These are phyloP conservation scores for Talaromyces sp. DNA, from an alignment of 2,329 filamentous ascomycete species.

Conservation along the genomic window DNA sequence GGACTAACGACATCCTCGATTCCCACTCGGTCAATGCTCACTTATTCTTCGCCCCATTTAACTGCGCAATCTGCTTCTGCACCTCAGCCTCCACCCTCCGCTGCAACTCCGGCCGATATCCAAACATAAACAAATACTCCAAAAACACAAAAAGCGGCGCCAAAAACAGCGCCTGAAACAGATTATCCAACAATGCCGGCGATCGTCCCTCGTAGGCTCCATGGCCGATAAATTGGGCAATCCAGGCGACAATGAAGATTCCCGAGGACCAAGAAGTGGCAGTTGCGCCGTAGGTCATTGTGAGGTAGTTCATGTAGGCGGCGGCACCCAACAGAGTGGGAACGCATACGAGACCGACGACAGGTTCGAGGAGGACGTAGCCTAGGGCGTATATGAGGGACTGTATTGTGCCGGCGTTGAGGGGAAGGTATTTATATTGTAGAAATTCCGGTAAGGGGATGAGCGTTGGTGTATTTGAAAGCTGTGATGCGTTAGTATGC, in stretches of 20 bases:
- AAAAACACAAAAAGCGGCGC: constrained; percentile 98
- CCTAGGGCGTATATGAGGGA: constrained; percentile 67
- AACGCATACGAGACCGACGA: constrained; percentile 76
- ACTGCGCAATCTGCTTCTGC: constrained; percentile 71
- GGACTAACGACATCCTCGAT: constrained; percentile 1
- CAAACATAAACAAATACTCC: constrained; percentile 83
- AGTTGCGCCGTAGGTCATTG: constrained; percentile 58
- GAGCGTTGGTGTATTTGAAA: constrained; percentile 53
- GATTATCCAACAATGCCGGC: constrained; percentile 84
- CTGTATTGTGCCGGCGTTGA: constrained; percentile 58
- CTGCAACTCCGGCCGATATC: constrained; percentile 86
- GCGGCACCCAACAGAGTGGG: constrained; percentile 72
- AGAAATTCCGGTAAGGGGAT: constrained; percentile 54
- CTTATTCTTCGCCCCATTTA: constrained; percentile 54
- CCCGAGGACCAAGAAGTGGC: constrained; percentile 65
- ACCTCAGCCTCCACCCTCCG: constrained; percentile 74
- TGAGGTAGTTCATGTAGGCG: constrained; percentile 71
- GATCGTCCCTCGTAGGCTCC: constrained; percentile 83
- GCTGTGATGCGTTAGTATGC: constrained; percentile 38
- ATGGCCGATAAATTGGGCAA: constrained; percentile 88
- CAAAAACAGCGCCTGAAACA: constrained; percentile 86
- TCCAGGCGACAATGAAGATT: constrained; percentile 73
- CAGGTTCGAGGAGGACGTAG: constrained; percentile 90
- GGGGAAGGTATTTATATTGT: constrained; percentile 55
- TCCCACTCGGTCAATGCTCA: constrained; percentile 19